Base-by-base conservation (phyloP, 1,284 basidiomycete species). In the Chondrostereum purpureum region DNA sequence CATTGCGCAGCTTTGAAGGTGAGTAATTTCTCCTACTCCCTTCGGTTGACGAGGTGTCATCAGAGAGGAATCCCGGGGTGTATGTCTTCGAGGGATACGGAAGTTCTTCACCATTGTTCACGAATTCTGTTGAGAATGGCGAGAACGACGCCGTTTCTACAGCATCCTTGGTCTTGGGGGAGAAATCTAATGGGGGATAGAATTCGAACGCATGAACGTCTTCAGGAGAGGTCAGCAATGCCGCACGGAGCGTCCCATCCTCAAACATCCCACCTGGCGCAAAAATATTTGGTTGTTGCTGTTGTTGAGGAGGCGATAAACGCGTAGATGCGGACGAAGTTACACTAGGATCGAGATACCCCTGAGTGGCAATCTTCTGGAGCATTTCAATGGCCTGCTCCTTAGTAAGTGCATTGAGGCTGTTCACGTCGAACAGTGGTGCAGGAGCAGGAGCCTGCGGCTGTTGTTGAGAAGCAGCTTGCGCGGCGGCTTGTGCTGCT, bases 401-500 rank as follows among this genome's bases (percentile, higher is more conserved):
- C 38, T 76, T 70, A 6, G 78, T 78, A 52, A 86, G 23, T 13
- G 34, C 4, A 51, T 42, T 58, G 56, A 40, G 55, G 58, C 46
- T 43, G 56, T 45, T 10, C 62, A 53, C 10, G 64, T 51, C 42
- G 59, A 12, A 31, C 55, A 60, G 53, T 49, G 72, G 66, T 18
- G 61, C 52, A 57, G 73, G 64, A 58, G 65, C 34, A 63, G 64
- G 76, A 10, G 65, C 58, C 47, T 83, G 79, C 39, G 83, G 62
- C 31, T 83, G 78, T 18, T 83, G 80, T 13, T 79, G 75, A 58
- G 87, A 85, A 8, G 85, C 84, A 17, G 84, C 85, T 57, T 88
- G 85, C 4, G 87, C 88, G 14, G 88, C 87, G 3, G 88, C 88
- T 60, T 90, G 88, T 4, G 88, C 87, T 27, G 88, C 88, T 68